Evolutionary conservation across 2,329 filamentous ascomycete species (phyloP).

Genomic region (Ophiostoma himal-ulmi): DNA sequence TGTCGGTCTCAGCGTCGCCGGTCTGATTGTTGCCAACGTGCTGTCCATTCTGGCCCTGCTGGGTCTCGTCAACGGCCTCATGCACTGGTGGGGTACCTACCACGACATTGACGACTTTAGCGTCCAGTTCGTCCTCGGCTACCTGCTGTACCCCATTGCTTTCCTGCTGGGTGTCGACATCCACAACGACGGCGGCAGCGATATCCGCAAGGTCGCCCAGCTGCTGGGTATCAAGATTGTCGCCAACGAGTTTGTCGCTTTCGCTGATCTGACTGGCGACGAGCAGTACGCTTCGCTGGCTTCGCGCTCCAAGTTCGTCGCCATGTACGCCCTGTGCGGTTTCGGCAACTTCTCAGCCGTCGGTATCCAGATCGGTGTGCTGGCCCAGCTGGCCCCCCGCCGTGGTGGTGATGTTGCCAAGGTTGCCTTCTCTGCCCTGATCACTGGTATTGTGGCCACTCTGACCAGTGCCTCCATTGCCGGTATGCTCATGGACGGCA

Average conservation of each 20-base stretch:
- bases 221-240: conserved; percentile 79
- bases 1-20: conserved; percentile 80
- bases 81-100: conserved; percentile 81
- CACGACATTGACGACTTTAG: conserved; percentile 65
- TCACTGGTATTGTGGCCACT: conserved; percentile 73
- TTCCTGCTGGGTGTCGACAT: conserved; percentile 72
- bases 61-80: conserved; percentile 65
- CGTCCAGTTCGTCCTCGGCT: conserved; percentile 69
- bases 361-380: conserved; percentile 83
- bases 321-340: conserved; percentile 76
- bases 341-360: conserved; percentile 85
- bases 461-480: conserved; percentile 73
- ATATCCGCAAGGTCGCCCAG: conserved; percentile 65
- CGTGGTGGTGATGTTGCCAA: conserved; percentile 69
- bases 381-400: conserved; percentile 71
- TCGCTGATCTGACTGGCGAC: conserved; percentile 43
- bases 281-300: conserved; percentile 53
- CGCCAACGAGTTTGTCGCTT: conserved; percentile 74
- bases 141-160: conserved; percentile 69
- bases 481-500: conserved; percentile 58
- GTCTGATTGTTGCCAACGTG: conserved; percentile 73
- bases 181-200: conserved; percentile 44
- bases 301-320: conserved; percentile 69
- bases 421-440: conserved; percentile 69
- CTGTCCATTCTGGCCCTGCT: conserved; percentile 78